phyloP scores from a whole-genome alignment of 1,139 yeast genomes.

The Geotrichum macrosporum region DNA sequence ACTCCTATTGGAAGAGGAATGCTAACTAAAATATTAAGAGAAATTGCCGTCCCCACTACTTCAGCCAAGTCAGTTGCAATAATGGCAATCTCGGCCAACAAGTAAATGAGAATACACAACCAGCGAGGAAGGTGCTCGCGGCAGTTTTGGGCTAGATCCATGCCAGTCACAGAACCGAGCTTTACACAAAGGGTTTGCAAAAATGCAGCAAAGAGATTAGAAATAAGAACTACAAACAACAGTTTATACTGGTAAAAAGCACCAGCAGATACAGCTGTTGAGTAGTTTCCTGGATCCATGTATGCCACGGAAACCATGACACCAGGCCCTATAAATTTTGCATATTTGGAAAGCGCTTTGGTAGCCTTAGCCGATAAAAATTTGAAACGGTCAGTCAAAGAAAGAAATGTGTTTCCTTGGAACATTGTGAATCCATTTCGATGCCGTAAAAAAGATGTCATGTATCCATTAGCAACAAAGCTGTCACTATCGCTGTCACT shows the following conservation, averaged over 20 bases:
- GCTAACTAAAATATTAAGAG: slow-evolving; percentile 61
- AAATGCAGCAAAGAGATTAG: slow-evolving; percentile 69
- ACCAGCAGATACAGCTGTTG: slow-evolving; percentile 76
- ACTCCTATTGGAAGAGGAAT: slow-evolving; percentile 80
- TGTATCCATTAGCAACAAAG: not conserved
- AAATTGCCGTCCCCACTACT: slow-evolving; percentile 84
- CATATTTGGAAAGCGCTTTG: slow-evolving; percentile 44
- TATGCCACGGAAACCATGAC: slow-evolving; percentile 73
- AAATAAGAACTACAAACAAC: slow-evolving; percentile 59
- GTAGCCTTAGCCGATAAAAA: not conserved
- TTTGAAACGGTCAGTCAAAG: not conserved
- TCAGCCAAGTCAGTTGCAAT: slow-evolving; percentile 84
- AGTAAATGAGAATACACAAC: slow-evolving; percentile 54
- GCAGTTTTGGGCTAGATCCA: slow-evolving; percentile 68
- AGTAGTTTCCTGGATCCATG: slow-evolving; percentile 83
- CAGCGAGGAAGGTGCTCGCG: slow-evolving; percentile 58
- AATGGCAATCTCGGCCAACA: slow-evolving; percentile 73
- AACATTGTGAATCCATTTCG: not conserved
- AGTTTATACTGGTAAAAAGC: slow-evolving; percentile 60
- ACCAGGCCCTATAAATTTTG: slow-evolving; percentile 69
- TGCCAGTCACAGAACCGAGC: slow-evolving; percentile 76
- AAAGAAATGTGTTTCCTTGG: not conserved
- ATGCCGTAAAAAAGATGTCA: not conserved
- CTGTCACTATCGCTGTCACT: not conserved
- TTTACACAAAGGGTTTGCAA: slow-evolving; percentile 68